Conservation (phyloP, 164 flowering plant species). For the Pachysandra terminalis region DNA sequence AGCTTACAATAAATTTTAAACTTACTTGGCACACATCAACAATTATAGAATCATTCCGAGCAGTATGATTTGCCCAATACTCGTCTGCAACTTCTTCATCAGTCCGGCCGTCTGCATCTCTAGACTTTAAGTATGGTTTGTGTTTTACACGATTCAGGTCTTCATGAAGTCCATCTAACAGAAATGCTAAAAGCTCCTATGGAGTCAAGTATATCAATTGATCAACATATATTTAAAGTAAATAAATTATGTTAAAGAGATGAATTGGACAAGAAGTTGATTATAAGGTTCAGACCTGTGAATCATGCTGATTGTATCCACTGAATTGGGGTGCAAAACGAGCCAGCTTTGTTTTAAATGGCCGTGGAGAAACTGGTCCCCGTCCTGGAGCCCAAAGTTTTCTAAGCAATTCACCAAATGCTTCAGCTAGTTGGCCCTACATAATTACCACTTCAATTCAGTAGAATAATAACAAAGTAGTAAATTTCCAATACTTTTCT, state of each 20-base stretch:
- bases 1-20: conserved; percentile 3
- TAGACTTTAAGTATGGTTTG: conserved; percentile 83
- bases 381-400: conserved; percentile 97
- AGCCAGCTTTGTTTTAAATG: conserved; percentile 88
- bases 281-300: conserved; percentile 60
- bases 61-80: conserved; percentile 95
- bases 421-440: conserved; percentile 94
- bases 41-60: conserved; percentile 95
- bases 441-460: conserved; percentile 8
- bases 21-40: conserved; percentile 99
- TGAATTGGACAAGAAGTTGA: not conserved
- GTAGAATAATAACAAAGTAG: conserved; percentile 6
- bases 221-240: not conserved
- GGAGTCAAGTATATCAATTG: not conserved
- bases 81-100: conserved; percentile 99
- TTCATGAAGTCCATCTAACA: conserved; percentile 99
- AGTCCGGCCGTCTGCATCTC: conserved; percentile 95
- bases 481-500: not conserved
- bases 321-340: conserved; percentile 98
- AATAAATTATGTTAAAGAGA: not conserved
- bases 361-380: conserved; percentile 76
- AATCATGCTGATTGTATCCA: conserved; percentile 98
- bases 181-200: conserved; percentile 96
- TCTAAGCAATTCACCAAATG: conserved; percentile 94
- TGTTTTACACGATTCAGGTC: conserved; percentile 96